Evolutionary conservation across 768 basidiomycete genomes (phyloP).

Genomic region (Termitomyces sp.): DNA sequence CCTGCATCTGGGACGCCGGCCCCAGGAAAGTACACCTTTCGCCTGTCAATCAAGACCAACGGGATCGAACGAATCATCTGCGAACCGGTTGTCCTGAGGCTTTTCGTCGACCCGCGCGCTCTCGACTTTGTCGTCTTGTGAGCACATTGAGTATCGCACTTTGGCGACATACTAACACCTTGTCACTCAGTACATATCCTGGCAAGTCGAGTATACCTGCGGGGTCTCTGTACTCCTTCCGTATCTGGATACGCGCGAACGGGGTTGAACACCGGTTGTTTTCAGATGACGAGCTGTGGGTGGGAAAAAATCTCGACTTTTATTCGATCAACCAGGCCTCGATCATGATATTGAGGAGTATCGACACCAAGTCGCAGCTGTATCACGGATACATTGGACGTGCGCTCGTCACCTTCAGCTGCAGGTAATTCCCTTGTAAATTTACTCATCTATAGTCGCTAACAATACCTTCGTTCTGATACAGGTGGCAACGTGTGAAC

Average conservation of each 20-base stretch:
- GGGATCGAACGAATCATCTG: constrained; percentile 52
- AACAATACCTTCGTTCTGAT: background rate
- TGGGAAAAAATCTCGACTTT: constrained; percentile 67
- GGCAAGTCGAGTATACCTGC: constrained; percentile 53
- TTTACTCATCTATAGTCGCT: background rate
- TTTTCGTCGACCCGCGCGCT: constrained; percentile 49
- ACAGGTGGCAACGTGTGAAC: constrained; percentile 48
- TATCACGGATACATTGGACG: constrained; percentile 57
- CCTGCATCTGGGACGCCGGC: constrained; percentile 35
- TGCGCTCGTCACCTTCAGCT: constrained; percentile 52
- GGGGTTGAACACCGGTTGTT: constrained; percentile 63
- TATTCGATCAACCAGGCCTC: constrained; percentile 51
- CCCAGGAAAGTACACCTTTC: constrained; percentile 48
- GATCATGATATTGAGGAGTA: constrained; percentile 45
- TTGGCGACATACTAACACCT: constrained; percentile 5
- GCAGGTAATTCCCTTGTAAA: constrained; percentile 36
- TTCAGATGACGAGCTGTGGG: constrained; percentile 61
- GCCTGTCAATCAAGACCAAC: constrained; percentile 51
- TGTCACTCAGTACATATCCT: constrained; percentile 46
- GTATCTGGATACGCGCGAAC: constrained; percentile 60
- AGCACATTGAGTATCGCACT: constrained; percentile 15
- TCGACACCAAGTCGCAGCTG: constrained; percentile 40
- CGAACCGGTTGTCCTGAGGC: constrained; percentile 40
- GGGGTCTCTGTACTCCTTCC: constrained; percentile 53
- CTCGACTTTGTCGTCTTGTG: constrained; percentile 66